Evolutionary conservation across 2,329 filamentous ascomycete species (phyloP), one percentile per base, ranked within the genome.

Genomic region (Aaosphaeria arxii): DNA sequence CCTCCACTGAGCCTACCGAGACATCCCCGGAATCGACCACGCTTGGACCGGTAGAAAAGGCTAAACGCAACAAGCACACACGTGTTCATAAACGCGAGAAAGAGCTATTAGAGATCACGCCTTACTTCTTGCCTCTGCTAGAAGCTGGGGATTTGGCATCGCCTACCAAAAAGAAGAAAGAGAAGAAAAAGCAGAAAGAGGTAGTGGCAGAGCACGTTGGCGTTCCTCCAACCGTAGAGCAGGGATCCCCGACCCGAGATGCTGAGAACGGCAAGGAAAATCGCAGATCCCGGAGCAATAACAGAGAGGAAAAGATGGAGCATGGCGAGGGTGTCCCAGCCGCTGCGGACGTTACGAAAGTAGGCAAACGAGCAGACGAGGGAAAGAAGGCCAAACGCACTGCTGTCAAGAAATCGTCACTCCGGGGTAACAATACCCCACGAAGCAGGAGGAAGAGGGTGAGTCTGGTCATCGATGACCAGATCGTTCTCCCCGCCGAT

Each of bases 21-120:
- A 7, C 43, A 9, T 30, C 51, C 40, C 47, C 54, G 41, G 51
- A 62, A 36, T 42, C 47, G 43, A 55, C 30, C 43, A 51, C 46
- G 50, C 52, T 42, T 40, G 52, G 55, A 44, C 43, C 56, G 11
- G 54, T 56, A 40, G 62, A 67, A 43, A 57, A 55, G 47, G 56
- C 54, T 47, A 67, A 63, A 58, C 61, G 57, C 35, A 63, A 58
- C 43, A 70, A 68, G 56, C 62, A 67, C 56, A 62, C 60, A 43
- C 62, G 63, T 44, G 66, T 69, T 30, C 66, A 69, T 53, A 69
- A 70, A 56, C 61, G 66, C 43, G 67, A 70, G 51, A 55, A 64
- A 40, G 67, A 70, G 54, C 64, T 70, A 30, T 66, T 61, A 48
- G 66, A 66, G 35, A 61, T 69, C 30, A 69, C 67, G 33, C 66